Evolutionary conservation across 805 yeast species (phyloP).

Genomic region (Lachancea mirantina): DNA sequence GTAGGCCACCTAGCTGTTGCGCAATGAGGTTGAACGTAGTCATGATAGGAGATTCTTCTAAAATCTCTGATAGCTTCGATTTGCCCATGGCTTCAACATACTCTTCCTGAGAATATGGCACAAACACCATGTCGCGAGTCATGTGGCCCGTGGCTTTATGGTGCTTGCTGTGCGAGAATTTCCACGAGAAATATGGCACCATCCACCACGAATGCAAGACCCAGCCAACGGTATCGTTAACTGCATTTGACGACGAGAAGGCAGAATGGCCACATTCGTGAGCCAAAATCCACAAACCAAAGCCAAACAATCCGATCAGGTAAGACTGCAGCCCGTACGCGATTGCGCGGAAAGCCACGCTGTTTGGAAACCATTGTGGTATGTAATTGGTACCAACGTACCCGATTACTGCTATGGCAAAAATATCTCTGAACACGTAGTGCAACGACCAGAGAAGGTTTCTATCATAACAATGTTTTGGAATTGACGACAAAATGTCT

Average conservation of each 20-base stretch:
- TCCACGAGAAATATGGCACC: constrained; percentile 88
- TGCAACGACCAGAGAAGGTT: constrained; percentile 44
- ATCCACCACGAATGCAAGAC: constrained; percentile 66
- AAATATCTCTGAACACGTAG: constrained; percentile 63
- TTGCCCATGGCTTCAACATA: constrained; percentile 33
- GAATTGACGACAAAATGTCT: constrained; percentile 66
- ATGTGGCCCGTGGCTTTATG: constrained; percentile 86
- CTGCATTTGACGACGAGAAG: constrained; percentile 60
- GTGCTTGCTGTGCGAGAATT: constrained; percentile 75
- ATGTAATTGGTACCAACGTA: constrained; percentile 22
- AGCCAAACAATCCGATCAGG: constrained; percentile 57
- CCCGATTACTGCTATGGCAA: constrained; percentile 42
- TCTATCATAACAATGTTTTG: constrained; percentile 67
- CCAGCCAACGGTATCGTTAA: constrained; percentile 81
- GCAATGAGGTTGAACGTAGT: constrained; percentile 47
- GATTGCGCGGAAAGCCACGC: constrained; percentile 36
- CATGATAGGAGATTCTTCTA: constrained; percentile 68
- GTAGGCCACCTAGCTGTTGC: constrained; percentile 79
- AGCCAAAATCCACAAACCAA: constrained; percentile 80
- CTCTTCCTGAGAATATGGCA: constrained; percentile 59
- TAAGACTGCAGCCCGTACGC: constrained; percentile 54
- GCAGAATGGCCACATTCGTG: constrained; percentile 92
- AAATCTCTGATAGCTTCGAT: constrained; percentile 43
- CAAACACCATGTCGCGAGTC: constrained; percentile 77
- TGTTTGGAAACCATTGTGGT: constrained; percentile 9